Base-by-base conservation (phyloP, 306 rosid genomes). In the Castanea sativa region DNA sequence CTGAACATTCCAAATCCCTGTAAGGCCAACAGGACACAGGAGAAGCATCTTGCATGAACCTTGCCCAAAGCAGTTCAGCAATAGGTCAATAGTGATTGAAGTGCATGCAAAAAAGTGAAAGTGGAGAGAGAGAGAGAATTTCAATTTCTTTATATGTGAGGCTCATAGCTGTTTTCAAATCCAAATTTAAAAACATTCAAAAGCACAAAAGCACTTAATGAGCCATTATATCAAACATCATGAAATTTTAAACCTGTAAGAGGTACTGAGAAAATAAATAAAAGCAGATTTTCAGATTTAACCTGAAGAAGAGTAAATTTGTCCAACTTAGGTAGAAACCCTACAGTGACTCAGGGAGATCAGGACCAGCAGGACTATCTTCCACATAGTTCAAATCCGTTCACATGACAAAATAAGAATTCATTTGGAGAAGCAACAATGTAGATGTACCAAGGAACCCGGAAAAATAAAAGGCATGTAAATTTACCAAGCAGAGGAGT, bases 281-380 rank as follows among this genome's bases (percentile, higher is more conserved):
- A 32, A 73, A 79, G 73, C 51, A 55, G 56, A 70, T 73, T 51
- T 15, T 52, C 56, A 30, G 45, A 73, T 20, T 53, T 33, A 77
- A 90, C 97, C 97, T 94, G 97, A 71, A 94, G 94, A 76, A 94
- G 92, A 57, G 97, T 91, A 70, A 94, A 91, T 89, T 89, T 92
- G 75, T 94, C 97, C 83, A 90, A 70, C 89, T 92, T 91, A 7
- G 94, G 97, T 55, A 94, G 87, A 85, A 88, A 83, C 69, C 97
- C 98, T 9, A 92, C 84, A 19, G 97, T 25, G 27, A 25, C 27
- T 25, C 27, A 1, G 1, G 91, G 80, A 94, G 97, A 90, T 94
- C 97, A 82, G 98, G 87, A 65, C 97, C 98, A 64, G 97, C 97
- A 76, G 97, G 97, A 89, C 98, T 94, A 75, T 94, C 97, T 85